A percentile compares a stretch with the other conserved stretches of the same genome.
These are phyloP conservation scores for Clavispora santaluciae DNA, from an alignment of 805 yeast species.

Conservation along the genomic window DNA sequence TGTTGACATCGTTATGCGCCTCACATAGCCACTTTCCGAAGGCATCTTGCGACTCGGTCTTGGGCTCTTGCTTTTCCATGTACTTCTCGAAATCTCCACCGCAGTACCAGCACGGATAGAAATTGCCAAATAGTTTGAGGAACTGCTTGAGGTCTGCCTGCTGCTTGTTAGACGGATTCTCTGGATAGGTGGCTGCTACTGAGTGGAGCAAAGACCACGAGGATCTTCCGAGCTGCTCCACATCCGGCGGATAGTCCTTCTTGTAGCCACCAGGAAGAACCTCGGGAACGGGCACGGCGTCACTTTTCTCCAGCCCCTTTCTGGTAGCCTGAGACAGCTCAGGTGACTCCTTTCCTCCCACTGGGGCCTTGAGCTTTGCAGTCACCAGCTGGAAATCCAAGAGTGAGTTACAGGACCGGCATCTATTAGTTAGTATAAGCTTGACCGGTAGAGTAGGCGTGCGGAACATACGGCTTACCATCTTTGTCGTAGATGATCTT, in stretches of 20 bases:
- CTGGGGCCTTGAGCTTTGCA: conserved; percentile 9
- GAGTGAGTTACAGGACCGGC: conserved; percentile 84
- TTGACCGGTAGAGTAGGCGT: too few relatives aligned
- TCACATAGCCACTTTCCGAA: conserved; percentile 90
- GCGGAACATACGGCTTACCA: conserved; percentile 80
- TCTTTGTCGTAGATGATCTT: conserved; percentile 75
- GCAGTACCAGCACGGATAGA: conserved; percentile 94
- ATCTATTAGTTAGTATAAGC: conserved; percentile 39
- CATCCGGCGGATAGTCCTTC: conserved; percentile 81
- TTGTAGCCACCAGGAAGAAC: conserved; percentile 21
- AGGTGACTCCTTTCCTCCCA: conserved; percentile 1
- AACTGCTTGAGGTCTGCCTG: conserved; percentile 72
- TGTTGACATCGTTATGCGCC: conserved; percentile 93
- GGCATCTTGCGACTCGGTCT: conserved; percentile 62
- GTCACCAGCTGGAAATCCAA: conserved; percentile 70
- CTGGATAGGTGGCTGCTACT: conserved; percentile 86
- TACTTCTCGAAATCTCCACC: conserved; percentile 76
- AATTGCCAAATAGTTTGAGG: conserved; percentile 61
- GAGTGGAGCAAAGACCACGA: conserved; percentile 93
- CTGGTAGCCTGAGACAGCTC: not conserved
- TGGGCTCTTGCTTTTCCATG: conserved; percentile 49
- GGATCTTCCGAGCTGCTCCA: conserved; percentile 69
- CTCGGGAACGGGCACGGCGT: conserved; percentile 10
- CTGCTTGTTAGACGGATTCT: conserved; percentile 51
- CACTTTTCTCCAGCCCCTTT: not conserved